A percentile compares a stretch with the other conserved stretches of the same genome.
Conservation (phyloP, 768 basidiomycete species). For the Pleurotus tuber-regium region DNA sequence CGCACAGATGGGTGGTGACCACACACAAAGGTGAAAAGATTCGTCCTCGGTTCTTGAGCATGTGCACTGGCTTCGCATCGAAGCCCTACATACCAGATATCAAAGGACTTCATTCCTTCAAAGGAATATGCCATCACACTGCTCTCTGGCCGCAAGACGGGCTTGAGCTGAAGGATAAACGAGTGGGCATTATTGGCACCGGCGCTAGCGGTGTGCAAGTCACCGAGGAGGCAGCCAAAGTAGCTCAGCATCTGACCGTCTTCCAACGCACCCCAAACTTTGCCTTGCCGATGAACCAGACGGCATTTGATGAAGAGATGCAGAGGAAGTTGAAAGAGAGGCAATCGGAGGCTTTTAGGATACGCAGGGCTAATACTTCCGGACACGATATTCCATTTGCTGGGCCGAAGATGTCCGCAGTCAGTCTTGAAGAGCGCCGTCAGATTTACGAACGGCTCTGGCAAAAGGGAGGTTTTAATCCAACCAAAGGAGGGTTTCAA, state of each 20-base stretch:
- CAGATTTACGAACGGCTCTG: too few relatives aligned
- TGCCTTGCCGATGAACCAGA: constrained; percentile 49
- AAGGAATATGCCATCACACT: constrained; percentile 22
- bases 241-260: constrained; percentile 21
- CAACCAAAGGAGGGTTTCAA: constrained; percentile 16
- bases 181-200: constrained; percentile 23
- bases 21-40: constrained; percentile 8
- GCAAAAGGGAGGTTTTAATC: constrained; percentile 17
- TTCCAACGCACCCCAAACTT: constrained; percentile 41
- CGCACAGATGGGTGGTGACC: constrained; percentile 12
- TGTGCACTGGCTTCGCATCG: constrained; percentile 16
- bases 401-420: neutral
- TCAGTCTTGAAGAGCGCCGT: too few relatives aligned
- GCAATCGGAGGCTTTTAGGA: constrained; percentile 14
- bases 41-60: constrained; percentile 11
- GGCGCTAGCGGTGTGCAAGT: too few relatives aligned
- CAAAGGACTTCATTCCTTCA: constrained; percentile 20
- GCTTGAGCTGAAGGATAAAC: constrained; percentile 20
- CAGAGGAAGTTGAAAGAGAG: constrained; percentile 13
- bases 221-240: constrained; percentile 21
- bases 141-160: constrained; percentile 20
- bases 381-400: neutral
- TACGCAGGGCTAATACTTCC: constrained; percentile 7
- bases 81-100: constrained; percentile 18
- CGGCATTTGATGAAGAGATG: constrained; percentile 50